Percentiles rank a stretch among this genome's conserved stretches.
phyloP scores from a whole-genome alignment of 2,329 filamentous ascomycete genomes.

The Fusarium sp. region DNA sequence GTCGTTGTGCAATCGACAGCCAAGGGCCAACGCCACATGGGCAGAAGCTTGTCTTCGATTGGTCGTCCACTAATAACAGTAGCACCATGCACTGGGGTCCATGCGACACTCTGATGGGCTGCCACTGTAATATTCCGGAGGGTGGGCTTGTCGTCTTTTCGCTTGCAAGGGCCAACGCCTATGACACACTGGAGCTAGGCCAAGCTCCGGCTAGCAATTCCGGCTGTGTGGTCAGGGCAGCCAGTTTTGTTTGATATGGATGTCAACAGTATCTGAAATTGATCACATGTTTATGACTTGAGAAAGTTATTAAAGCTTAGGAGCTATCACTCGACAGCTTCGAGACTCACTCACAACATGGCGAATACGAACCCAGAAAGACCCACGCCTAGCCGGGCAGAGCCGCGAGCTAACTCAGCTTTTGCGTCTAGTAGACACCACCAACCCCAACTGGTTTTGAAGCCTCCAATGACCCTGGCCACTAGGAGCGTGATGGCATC shows the following conservation, averaged over 20 bases:
- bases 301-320: background rate
- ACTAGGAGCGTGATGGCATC: background rate
- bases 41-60: slow-evolving; percentile 44
- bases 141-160: background rate
- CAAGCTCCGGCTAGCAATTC: slow-evolving; percentile 26
- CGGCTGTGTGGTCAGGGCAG: slow-evolving; percentile 27
- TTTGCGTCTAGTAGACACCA: slow-evolving; percentile 3
- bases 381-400: slow-evolving; percentile 9
- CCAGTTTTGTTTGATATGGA: slow-evolving; percentile 7
- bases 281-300: slow-evolving; percentile 17
- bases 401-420: slow-evolving; percentile 11
- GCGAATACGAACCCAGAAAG: background rate
- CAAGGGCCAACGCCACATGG: slow-evolving; percentile 48
- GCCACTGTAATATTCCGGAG: slow-evolving; percentile 10
- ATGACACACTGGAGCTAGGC: slow-evolving; percentile 7
- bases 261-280: slow-evolving; percentile 5
- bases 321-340: background rate
- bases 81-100: slow-evolving; percentile 50
- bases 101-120: slow-evolving; percentile 50
- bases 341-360: slow-evolving; percentile 1
- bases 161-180: background rate
- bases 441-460: background rate
- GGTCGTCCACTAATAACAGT: slow-evolving; percentile 50
- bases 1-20: slow-evolving; percentile 37
- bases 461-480: slow-evolving; percentile 6